Conservation (phyloP, 306 rosid species). For the Mimosa bimucronata region DNA sequence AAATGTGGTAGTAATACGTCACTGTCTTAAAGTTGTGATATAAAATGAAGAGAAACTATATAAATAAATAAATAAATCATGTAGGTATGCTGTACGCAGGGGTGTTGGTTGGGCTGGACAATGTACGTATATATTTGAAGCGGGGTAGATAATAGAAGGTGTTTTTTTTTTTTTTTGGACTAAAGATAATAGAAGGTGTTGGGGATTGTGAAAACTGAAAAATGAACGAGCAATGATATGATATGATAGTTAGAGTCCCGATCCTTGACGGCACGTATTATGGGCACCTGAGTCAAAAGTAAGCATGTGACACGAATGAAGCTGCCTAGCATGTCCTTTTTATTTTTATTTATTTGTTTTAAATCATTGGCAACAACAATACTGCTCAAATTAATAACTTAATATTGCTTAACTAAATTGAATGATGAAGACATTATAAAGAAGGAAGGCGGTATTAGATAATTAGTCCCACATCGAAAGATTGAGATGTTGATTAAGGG, state of each 20-base stretch:
- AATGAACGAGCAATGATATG: constrained; percentile 31
- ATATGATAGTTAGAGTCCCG: constrained; percentile 48
- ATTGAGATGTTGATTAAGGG: no score
- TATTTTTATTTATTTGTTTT: background rate
- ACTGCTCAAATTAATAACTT: no score
- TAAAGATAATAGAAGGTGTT: no score
- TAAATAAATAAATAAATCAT: background rate
- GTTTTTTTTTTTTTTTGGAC: no score
- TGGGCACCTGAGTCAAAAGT: constrained; percentile 48
- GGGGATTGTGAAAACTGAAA: background rate
- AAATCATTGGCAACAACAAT: no score
- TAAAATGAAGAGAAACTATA: background rate
- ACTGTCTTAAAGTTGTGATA: background rate
- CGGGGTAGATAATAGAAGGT: no score
- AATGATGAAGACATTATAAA: no score
- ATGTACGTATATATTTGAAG: no score
- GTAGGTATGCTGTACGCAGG: no score
- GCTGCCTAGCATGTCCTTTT: background rate
- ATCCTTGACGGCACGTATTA: constrained; percentile 71
- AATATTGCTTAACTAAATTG: no score
- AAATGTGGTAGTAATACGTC: background rate
- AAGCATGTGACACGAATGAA: constrained; percentile 28
- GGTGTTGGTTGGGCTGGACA: background rate
- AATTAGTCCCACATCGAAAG: no score
- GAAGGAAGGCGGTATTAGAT: no score